Evolutionary conservation across 1,139 yeast genomes (phyloP).

Genomic region (Barnettozyma hawaiiensis): DNA sequence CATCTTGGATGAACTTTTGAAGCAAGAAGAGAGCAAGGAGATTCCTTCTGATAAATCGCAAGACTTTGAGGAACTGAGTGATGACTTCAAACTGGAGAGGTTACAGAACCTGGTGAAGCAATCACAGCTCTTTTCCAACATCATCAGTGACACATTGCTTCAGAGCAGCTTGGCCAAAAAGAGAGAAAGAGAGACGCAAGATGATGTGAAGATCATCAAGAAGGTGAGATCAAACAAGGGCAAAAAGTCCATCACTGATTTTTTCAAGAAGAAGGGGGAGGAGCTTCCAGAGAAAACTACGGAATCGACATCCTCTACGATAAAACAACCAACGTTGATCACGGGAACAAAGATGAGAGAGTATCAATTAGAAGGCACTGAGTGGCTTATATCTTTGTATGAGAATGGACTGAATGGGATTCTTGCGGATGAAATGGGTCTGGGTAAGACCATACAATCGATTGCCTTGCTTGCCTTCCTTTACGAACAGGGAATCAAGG

Average conservation of each 20-base stretch:
- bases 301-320: slow-evolving; percentile 20
- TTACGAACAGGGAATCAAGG: slow-evolving; percentile 70
- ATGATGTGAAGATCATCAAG: slow-evolving; percentile 23
- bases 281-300: slow-evolving; percentile 19
- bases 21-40: slow-evolving; percentile 11
- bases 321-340: slow-evolving; percentile 59
- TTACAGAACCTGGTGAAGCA: slow-evolving; percentile 70
- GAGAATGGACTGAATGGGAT: slow-evolving; percentile 95
- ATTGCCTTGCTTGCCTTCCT: slow-evolving; percentile 72
- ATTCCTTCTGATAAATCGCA: slow-evolving; percentile 29
- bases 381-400: slow-evolving; percentile 82
- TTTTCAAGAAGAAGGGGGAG: slow-evolving; percentile 18
- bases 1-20: slow-evolving; percentile 23
- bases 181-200: slow-evolving; percentile 27
- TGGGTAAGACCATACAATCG: slow-evolving; percentile 88
- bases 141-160: slow-evolving; percentile 70
- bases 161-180: slow-evolving; percentile 36
- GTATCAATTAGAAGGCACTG: slow-evolving; percentile 85
- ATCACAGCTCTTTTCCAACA: slow-evolving; percentile 78
- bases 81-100: slow-evolving; percentile 47
- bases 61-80: slow-evolving; percentile 38
- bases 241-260: slow-evolving; percentile 20
- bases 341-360: slow-evolving; percentile 68
- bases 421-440: slow-evolving; percentile 95
- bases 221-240: slow-evolving; percentile 8